Percentiles rank a stretch among this genome's conserved stretches.
phyloP scores from a whole-genome alignment of 768 basidiomycete species.

The Lactarius hengduanensis region DNA sequence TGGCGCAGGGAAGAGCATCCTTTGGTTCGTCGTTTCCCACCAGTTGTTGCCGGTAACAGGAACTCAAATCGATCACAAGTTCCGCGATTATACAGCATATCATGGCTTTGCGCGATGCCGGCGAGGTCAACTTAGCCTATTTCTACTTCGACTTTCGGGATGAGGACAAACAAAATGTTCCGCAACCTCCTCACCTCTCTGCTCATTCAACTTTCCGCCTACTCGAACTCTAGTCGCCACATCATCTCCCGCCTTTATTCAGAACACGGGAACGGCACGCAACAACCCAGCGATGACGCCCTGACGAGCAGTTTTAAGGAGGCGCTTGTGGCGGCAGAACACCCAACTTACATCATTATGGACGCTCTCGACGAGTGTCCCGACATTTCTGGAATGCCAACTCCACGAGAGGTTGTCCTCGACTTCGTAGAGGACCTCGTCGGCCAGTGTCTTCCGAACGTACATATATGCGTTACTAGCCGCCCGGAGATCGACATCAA shows the following conservation, averaged over 20 bases:
- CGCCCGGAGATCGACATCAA: too few relatives aligned
- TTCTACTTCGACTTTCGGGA: background rate
- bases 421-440: too few relatives aligned
- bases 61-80: background rate
- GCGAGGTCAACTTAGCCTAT: background rate
- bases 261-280: background rate
- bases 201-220: background rate
- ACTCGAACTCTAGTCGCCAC: background rate
- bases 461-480: too few relatives aligned
- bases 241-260: background rate
- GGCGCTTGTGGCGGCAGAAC: background rate
- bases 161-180: background rate
- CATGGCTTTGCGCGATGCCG: background rate
- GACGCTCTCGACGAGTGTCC: too few relatives aligned
- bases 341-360: background rate
- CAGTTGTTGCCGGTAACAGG: background rate
- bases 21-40: background rate
- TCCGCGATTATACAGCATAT: background rate
- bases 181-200: background rate
- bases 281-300: background rate
- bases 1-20: background rate
- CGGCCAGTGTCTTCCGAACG: too few relatives aligned
- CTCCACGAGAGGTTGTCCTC: too few relatives aligned
- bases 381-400: too few relatives aligned
- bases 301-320: background rate